These are phyloP conservation scores for Metschnikowia corniflorae DNA, from an alignment of 805 yeast genomes.

Conservation along the genomic window DNA sequence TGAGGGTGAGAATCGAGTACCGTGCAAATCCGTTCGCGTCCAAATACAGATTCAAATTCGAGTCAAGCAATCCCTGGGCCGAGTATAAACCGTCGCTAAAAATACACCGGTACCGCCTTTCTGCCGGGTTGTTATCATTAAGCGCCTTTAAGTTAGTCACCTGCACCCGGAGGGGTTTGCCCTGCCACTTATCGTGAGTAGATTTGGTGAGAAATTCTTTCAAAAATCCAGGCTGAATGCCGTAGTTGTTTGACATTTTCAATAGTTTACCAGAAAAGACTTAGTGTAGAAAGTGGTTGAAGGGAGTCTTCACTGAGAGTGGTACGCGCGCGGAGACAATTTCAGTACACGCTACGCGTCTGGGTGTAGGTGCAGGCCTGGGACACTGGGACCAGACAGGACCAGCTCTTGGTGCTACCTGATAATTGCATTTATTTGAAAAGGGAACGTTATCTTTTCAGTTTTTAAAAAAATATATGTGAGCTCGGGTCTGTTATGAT, in stretches of 20 bases:
- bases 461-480: too few relatives aligned
- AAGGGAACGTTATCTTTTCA: too few relatives aligned
- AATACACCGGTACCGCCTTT: constrained; percentile 32
- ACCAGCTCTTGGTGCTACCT: too few relatives aligned
- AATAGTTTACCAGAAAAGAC: too few relatives aligned
- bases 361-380: too few relatives aligned
- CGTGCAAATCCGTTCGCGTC: constrained; percentile 44
- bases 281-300: too few relatives aligned
- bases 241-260: constrained; percentile 21
- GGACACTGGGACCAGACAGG: too few relatives aligned
- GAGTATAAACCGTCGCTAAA: constrained; percentile 38
- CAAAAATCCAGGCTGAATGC: constrained; percentile 24
- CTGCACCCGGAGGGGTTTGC: constrained; percentile 32
- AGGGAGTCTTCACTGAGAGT: too few relatives aligned
- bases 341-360: too few relatives aligned
- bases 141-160: constrained; percentile 33
- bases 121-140: constrained; percentile 20
- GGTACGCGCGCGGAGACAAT: too few relatives aligned
- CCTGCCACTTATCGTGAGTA: constrained; percentile 21
- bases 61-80: constrained; percentile 37
- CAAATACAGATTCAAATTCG: constrained; percentile 41
- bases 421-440: too few relatives aligned
- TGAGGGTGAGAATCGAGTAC: constrained; percentile 39
- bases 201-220: constrained; percentile 23
- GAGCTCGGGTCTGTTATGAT: too few relatives aligned